Evolutionary conservation across 495 filamentous ascomycete species (phyloP).

Genomic region (Lasiosphaeris hirsuta): DNA sequence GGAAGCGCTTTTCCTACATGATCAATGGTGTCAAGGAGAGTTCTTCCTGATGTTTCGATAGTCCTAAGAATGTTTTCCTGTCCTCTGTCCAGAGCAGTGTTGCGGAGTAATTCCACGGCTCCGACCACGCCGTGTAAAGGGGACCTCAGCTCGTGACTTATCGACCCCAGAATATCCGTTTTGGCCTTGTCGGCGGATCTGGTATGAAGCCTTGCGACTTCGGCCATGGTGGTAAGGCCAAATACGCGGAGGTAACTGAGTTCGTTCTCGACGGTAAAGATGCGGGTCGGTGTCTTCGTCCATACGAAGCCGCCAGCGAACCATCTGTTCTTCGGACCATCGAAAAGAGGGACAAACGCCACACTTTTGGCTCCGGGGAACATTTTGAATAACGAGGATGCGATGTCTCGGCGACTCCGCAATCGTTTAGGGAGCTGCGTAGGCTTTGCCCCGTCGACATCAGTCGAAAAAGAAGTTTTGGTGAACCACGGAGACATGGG

Average conservation of each 20-base stretch:
- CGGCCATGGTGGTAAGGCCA: conserved; percentile 56
- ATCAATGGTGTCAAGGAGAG: conserved; percentile 74
- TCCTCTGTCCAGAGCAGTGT: conserved; percentile 47
- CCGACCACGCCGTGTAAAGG: conserved; percentile 73
- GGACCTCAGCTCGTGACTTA: conserved; percentile 73
- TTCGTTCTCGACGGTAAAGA: conserved; percentile 45
- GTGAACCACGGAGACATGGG: conserved; percentile 2
- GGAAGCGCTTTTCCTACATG: conserved; percentile 47
- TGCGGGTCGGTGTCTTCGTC: conserved; percentile 45
- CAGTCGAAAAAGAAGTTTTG: not conserved
- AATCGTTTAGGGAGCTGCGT: not conserved
- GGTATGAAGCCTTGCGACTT: conserved; percentile 48
- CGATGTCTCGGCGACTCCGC: conserved; percentile 11
- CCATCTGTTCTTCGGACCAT: conserved; percentile 60
- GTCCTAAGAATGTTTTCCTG: conserved; percentile 65
- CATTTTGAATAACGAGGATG: conserved; percentile 13
- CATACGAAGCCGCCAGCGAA: conserved; percentile 64
- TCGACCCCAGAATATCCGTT: conserved; percentile 64
- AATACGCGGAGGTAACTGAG: conserved; percentile 49
- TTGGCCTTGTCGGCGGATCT: conserved; percentile 48
- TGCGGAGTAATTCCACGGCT: conserved; percentile 63
- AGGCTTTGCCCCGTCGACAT: not conserved
- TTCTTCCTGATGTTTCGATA: conserved; percentile 68
- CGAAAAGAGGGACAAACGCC: conserved; percentile 62
- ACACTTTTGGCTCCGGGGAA: conserved; percentile 54